These are phyloP conservation scores for Pseudozyma pruni DNA, from an alignment of 1,284 basidiomycete species.

Conservation along the genomic window DNA sequence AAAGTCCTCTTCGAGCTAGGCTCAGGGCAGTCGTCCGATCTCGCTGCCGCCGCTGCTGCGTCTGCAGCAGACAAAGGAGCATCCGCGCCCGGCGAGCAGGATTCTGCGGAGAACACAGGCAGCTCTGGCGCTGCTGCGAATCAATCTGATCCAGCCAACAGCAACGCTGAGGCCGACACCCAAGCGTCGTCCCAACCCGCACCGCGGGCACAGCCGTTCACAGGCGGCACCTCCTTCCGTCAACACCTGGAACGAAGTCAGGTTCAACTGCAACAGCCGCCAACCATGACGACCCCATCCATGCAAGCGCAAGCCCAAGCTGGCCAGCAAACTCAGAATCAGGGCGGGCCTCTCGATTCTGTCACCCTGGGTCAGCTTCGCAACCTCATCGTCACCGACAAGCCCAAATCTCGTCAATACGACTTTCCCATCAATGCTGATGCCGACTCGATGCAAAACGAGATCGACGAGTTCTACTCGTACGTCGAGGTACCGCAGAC, in stretches of 20 bases:
- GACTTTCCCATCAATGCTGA: constrained; percentile 71
- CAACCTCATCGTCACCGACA: constrained; percentile 47
- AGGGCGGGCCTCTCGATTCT: constrained; percentile 48
- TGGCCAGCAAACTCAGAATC: constrained; percentile 15
- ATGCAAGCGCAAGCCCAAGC: constrained; percentile 24
- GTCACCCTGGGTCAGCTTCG: constrained; percentile 56
- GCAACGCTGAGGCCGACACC: neutral
- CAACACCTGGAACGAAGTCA: constrained; percentile 38
- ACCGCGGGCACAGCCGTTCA: constrained; percentile 13
- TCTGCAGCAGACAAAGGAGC: constrained; percentile 1
- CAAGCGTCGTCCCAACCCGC: neutral
- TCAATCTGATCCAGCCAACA: too few relatives aligned
- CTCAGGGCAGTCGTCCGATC: constrained; percentile 27
- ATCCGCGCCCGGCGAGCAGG: constrained; percentile 1
- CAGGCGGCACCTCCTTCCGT: constrained; percentile 25
- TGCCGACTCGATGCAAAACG: constrained; percentile 91
- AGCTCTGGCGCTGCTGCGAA: neutral
- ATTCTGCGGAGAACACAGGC: neutral
- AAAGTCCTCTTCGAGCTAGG: constrained; percentile 50
- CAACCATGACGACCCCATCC: constrained; percentile 17
- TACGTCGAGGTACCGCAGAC: constrained; percentile 95
- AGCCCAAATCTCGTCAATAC: constrained; percentile 49
- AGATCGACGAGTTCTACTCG: constrained; percentile 97
- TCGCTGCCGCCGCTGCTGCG: constrained; percentile 23
- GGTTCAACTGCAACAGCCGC: constrained; percentile 16